phyloP scores from a whole-genome alignment of 129 eudicot genomes.

The Calendula officinalis region DNA sequence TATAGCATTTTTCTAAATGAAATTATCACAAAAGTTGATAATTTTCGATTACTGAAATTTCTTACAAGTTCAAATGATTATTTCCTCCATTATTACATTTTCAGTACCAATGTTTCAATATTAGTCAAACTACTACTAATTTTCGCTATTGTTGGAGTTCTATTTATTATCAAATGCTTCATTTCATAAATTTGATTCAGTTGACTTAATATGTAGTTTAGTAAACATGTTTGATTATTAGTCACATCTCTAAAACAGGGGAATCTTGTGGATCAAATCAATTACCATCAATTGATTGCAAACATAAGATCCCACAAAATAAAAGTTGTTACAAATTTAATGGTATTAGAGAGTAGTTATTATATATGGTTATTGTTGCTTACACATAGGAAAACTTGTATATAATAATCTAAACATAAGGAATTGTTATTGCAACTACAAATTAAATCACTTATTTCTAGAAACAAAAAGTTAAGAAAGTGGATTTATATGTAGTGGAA shows the following conservation, averaged over 20 bases:
- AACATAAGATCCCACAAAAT: slow-evolving; percentile 1
- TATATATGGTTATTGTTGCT: not conserved
- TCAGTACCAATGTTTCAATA: not conserved
- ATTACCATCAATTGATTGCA: slow-evolving; percentile 11
- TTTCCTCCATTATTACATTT: not conserved
- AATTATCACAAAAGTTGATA: not conserved
- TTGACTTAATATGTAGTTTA: not conserved
- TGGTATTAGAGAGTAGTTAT: not conserved
- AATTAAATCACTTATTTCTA: slow-evolving; percentile 3
- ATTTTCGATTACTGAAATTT: not conserved
- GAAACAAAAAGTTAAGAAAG: slow-evolving; percentile 21
- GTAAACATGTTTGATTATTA: not conserved
- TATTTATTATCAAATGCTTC: not conserved
- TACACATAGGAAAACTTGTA: not conserved
- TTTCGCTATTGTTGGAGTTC: not conserved
- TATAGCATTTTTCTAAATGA: not conserved
- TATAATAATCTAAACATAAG: not conserved
- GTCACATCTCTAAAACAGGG: slow-evolving; percentile 1
- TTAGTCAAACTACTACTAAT: not conserved
- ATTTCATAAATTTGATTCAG: slow-evolving; percentile 8
- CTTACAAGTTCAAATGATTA: slow-evolving; percentile 7
- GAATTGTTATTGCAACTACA: not conserved
- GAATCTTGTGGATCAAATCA: slow-evolving; percentile 5
- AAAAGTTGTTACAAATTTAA: slow-evolving; percentile 3
- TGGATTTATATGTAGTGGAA: slow-evolving; percentile 9